These are phyloP conservation scores for Elaeis oleifera DNA, from an alignment of 202 grass and related monocot genomes.

Conservation along the genomic window DNA sequence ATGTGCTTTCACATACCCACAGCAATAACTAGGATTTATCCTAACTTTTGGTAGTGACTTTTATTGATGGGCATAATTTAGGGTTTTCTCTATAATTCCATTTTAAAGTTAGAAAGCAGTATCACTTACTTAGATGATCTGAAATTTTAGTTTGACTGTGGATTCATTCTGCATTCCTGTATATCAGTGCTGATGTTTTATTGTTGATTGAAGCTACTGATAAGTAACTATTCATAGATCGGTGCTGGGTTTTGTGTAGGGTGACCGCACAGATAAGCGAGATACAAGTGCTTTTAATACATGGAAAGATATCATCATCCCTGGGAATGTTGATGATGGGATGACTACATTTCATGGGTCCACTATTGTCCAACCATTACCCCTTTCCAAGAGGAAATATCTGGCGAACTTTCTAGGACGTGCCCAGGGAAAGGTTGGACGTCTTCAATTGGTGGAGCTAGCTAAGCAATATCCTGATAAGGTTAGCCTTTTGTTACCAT, in stretches of 20 bases:
- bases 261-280: constrained; percentile 85
- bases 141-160: no score
- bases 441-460: constrained; percentile 69
- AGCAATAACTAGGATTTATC: no score
- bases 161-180: neutral
- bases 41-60: no score
- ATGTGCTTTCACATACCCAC: no score
- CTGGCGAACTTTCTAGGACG: constrained; percentile 87
- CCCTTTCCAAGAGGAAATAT: constrained; percentile 66
- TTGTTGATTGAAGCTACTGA: constrained; percentile 1
- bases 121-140: no score
- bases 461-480: constrained; percentile 92
- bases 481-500: constrained; percentile 35
- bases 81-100: no score
- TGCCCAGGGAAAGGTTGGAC: constrained; percentile 65
- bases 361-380: constrained; percentile 49
- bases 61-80: no score
- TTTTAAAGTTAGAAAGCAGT: no score
- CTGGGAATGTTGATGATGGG: constrained; percentile 88
- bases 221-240: neutral
- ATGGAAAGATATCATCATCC: constrained; percentile 95
- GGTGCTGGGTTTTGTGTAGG: constrained; percentile 42
- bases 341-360: constrained; percentile 53
- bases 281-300: constrained; percentile 87
- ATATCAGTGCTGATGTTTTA: constrained; percentile 8